Base-by-base conservation (phyloP, 768 basidiomycete genomes). In the Phaeolepiota aurea region DNA sequence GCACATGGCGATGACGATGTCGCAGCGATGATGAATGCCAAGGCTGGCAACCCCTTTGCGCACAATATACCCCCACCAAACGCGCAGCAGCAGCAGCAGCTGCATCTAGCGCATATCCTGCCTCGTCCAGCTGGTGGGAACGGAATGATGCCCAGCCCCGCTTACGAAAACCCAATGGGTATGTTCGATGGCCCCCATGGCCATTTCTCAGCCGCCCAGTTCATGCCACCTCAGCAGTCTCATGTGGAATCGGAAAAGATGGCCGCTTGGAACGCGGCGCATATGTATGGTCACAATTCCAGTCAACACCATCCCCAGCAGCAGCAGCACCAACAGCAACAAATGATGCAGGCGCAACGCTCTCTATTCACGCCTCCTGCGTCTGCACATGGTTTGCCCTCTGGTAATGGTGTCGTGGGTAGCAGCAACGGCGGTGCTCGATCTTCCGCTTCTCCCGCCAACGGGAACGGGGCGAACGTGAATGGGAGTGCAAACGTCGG, bases 351-450 rank as follows among this genome's bases (percentile, higher is more conserved):
- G 20, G 45, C 48, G 7, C 48, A 47, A n/a, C 44, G 51, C 11
- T 46, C 51, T 4, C 47, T 55, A 19, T 55, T 50, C 41, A 55
- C 54, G 2, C 50, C 54, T 12, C 54, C 54, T 22, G 48, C 53
- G 11, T 37, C 45, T 2, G 45, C 52, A 14, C 50, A 54, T 37
- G 48, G 48, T 32, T 44, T 51, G 36, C 14, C 46, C 19, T 34
- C 44, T 13, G 38, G 20, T 37, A 40, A 49, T 7, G 40, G 30
- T 32, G 41, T 40, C n/a, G 23, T 40, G 15, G 33, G 40, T 40
- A 44, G 44, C 38, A 38, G 36, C 34, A 42, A 37, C 44, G 37
- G 30, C 12, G 28, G 15, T 22, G 9, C 12, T 11, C 25, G 25
- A 7, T 28, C 25, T 7, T n/a, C 25, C 25, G 25, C n/a, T n/a